Evolutionary conservation across 805 yeast species (phyloP), one percentile per base, ranked within the genome.

Genomic region (Saturnispora hagleri): DNA sequence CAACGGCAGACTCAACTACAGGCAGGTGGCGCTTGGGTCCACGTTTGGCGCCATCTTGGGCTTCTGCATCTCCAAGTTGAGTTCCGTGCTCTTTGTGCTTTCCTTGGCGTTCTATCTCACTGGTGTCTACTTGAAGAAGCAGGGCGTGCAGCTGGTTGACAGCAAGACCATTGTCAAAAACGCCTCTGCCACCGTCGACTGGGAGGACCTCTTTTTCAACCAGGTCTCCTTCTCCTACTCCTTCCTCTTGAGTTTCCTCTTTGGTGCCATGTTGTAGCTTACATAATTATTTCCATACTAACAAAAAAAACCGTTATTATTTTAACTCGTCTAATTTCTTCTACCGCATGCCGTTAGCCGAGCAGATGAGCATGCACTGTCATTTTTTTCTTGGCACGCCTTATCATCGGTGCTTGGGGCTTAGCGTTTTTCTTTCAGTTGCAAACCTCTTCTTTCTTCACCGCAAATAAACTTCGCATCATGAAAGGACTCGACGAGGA

Each of bases 1-100:
- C 50, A 71, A 71, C n/a, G 76, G 77, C 0, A 70, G 69, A 51
- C 67, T 81, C 57, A 77, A 79, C 65, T 82, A 82, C 60, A 75
- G 77, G 57, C 84, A 82, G 59, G 68, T 82, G 59, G 74, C 86
- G 12, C 65, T 80, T 51, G 89, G 89, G 5, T 79, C 84, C 1
- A 69, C 82, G 59, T 70, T 79, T 10, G 88, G 89, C 0, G 67
- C 81, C 53, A 70, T 77, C 31, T 58, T 76, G 51, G 89, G 89
- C 1, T 69, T 79, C 22, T 67, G 82, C 33, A 73, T 76, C n/a
- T 87, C 88, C 18, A 81, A 81, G 59, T 67, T 83, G 53, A 73
- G 80, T 52, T 69, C 77, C 18, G 70, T 79, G 28, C 67, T 83
- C 34, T 80, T 80, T 41, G 69, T 76, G 28, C 58, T 78, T 41